Base-by-base conservation (phyloP, 1,284 basidiomycete genomes). In the Moesziomyces sp. region DNA sequence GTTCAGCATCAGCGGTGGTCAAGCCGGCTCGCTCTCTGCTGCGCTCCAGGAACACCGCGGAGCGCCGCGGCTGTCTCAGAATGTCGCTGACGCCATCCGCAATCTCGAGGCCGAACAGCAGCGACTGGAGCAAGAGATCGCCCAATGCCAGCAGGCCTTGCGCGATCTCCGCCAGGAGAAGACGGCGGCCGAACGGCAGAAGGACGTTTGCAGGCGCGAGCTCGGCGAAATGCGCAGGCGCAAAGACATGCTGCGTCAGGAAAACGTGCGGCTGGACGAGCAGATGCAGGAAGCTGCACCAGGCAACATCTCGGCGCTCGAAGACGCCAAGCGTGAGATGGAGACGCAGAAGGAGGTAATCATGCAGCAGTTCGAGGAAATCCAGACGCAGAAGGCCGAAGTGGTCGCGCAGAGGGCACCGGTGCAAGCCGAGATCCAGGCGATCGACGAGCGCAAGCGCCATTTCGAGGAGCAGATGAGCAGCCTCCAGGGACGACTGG, bases 251-350 rank as follows among this genome's bases (percentile, higher is more conserved):
- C 46, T 71, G 11, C 65, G 71, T 13, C 58, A 66, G 23, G 59
- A 69, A 14, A 85, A 87, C 34, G 77, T 82, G n/a, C 78, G 84
- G 7, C 77, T 90, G 11, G 86, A 88, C 63, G 86, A 89, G 24
- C 90, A 91, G 74, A 87, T 89, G 21, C 90, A 91, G 59, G 90
- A 92, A 49, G 90, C 91, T 34, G 86, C 91, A 76, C 92, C 93
- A 1, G 89, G 88, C 16, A 90, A 89, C 76, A 87, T 94, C 18
- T 87, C 89, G 23, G 89, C 88, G 6, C 86, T 94, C 23, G 88
- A 91, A 67, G 87, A 86, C 24, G 78, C 56, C 86, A 88, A 74
- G 46, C 56, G 58, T 30, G 77, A 79, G 30, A 56, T 77, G 16
- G 65, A 76, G 40, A 63, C 59, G 7, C 66, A 79, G 26, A 67